phyloP scores from a whole-genome alignment of 1,284 basidiomycete species.

The Polyporus tsugae region DNA sequence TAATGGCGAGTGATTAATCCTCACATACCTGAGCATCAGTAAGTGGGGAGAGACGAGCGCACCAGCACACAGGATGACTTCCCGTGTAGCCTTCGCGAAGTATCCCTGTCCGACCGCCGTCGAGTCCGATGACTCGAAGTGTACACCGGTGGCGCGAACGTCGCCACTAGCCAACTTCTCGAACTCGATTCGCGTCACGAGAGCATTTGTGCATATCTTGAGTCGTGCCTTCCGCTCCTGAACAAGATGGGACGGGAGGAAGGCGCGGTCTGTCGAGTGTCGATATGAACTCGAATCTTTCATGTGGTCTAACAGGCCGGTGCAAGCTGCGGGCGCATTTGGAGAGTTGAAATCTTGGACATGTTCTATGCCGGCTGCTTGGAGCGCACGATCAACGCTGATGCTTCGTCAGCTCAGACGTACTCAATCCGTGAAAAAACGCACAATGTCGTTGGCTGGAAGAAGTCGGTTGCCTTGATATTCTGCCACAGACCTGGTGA shows the following conservation, averaged over 20 bases:
- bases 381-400: conserved; percentile 30
- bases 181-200: conserved; percentile 34
- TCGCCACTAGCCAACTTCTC: neutral
- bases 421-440: neutral
- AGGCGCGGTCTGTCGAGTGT: conserved; percentile 39
- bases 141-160: conserved; percentile 24
- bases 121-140: conserved; percentile 23
- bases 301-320: conserved; percentile 34
- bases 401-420: neutral
- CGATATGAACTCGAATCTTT: conserved; percentile 35
- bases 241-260: conserved; percentile 37
- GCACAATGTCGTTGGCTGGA: neutral
- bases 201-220: conserved; percentile 39
- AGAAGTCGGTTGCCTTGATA: neutral
- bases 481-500: conserved; percentile 4
- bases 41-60: conserved; percentile 45
- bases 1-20: too few species aligned
- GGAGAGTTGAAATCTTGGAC: conserved; percentile 41
- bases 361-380: conserved; percentile 34
- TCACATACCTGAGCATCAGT: conserved; percentile 43
- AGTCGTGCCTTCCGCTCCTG: conserved; percentile 29
- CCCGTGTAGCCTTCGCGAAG: conserved; percentile 36
- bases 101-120: conserved; percentile 14
- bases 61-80: conserved; percentile 45
- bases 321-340: conserved; percentile 32